Conservation (phyloP, 768 basidiomycete species). For the Lactarius vividus region DNA sequence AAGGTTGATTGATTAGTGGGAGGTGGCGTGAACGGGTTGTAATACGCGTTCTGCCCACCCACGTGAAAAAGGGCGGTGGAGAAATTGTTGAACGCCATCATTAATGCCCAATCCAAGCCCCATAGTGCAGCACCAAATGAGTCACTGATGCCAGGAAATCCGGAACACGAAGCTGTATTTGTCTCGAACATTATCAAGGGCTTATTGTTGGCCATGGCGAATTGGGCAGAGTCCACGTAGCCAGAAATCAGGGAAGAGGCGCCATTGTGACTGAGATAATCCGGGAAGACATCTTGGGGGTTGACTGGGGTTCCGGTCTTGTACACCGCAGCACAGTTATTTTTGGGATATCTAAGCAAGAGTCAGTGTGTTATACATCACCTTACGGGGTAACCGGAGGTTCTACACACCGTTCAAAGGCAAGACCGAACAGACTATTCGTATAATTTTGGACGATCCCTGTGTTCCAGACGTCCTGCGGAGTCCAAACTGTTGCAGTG, state of each 20-base stretch:
- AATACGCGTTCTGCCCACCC: conserved; percentile 62
- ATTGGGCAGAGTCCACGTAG: conserved; percentile 50
- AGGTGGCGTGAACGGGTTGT: conserved; percentile 53
- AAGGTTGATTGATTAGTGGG: conserved; percentile 54
- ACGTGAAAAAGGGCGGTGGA: conserved; percentile 47
- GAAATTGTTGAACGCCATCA: conserved; percentile 50
- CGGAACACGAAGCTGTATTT: conserved; percentile 52
- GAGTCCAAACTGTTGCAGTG: conserved; percentile 18
- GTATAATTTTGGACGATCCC: conserved; percentile 20
- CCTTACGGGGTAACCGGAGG: neutral
- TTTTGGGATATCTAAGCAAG: conserved; percentile 48
- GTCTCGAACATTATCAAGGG: conserved; percentile 59
- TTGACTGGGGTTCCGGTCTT: conserved; percentile 40
- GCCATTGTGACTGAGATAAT: conserved; percentile 59
- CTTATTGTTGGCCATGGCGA: conserved; percentile 39
- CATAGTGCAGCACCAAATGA: conserved; percentile 53
- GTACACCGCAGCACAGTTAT: conserved; percentile 59
- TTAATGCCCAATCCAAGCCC: conserved; percentile 52
- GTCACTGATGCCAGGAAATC: conserved; percentile 54
- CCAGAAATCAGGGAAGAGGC: conserved; percentile 47
- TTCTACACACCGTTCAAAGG: conserved; percentile 22
- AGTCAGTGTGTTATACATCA: conserved; percentile 16
- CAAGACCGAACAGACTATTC: conserved; percentile 17
- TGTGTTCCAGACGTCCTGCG: conserved; percentile 23
- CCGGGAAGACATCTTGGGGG: conserved; percentile 48